Conservation (phyloP, 2,329 filamentous ascomycete species). For the Grosmannia clavigera region DNA sequence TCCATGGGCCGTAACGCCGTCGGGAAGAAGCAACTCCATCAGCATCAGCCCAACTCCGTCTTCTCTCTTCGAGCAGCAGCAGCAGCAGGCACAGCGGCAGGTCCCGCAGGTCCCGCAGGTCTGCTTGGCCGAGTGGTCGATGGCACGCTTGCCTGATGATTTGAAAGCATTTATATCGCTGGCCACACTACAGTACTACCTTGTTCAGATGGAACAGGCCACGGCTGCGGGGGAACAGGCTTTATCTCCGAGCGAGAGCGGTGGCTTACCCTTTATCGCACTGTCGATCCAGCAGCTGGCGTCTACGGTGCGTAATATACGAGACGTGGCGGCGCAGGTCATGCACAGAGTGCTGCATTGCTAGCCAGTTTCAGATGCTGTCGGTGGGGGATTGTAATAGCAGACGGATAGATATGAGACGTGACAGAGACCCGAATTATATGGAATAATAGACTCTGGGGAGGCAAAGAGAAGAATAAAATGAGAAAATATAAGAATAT, state of each 20-base stretch:
- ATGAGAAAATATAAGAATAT: no score
- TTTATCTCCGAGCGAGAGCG: neutral
- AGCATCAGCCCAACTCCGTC: neutral
- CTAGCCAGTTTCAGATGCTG: neutral
- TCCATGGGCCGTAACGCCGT: neutral
- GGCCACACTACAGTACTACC: neutral
- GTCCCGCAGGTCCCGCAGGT: no score
- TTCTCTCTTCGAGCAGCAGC: no score
- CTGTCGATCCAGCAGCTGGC: neutral
- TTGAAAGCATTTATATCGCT: neutral
- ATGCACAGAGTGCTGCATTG: neutral
- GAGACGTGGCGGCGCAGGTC: neutral
- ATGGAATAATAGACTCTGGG: no score
- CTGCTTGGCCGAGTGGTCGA: no score
- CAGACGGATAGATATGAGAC: no score
- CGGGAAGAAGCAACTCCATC: no score
- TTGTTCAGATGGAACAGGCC: neutral
- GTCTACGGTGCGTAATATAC: neutral
- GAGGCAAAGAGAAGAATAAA: no score
- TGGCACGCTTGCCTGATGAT: neutral
- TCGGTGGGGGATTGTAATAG: no score
- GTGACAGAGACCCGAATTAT: no score
- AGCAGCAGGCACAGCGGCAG: no score
- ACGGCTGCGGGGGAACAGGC: neutral
- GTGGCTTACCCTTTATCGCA: neutral